Evolutionary conservation across 176 grass and related monocot genomes (phyloP).

Genomic region (Leersia perrieri): DNA sequence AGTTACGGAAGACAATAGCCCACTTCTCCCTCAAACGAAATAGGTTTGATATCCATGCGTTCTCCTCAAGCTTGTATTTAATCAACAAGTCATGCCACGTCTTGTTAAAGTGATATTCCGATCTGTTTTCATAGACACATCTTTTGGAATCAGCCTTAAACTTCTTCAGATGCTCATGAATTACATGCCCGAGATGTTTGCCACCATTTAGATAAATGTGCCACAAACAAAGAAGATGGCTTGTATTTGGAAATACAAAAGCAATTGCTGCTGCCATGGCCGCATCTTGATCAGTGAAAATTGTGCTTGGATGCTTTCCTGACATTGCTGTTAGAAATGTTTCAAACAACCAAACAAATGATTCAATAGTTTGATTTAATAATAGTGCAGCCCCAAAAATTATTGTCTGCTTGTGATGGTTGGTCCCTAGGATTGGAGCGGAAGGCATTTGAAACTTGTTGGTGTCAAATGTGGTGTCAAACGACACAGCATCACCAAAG

Average conservation of each 20-base stretch:
- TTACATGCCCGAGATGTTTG: neutral
- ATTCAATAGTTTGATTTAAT: slow-evolving; percentile 22
- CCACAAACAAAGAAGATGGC: slow-evolving; percentile 38
- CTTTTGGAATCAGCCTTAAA: neutral
- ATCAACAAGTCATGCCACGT: neutral
- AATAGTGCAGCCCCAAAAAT: too few relatives aligned
- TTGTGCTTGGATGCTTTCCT: neutral
- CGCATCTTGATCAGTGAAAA: slow-evolving; percentile 14
- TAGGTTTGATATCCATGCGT: neutral
- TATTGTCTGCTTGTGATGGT: slow-evolving; percentile 33
- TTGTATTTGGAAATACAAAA: slow-evolving; percentile 30
- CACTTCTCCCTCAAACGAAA: neutral
- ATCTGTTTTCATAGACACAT: neutral
- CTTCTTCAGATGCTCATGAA: neutral
- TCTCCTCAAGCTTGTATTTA: neutral
- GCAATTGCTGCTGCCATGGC: neutral
- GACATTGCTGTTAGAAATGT: neutral
- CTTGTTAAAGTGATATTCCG: neutral
- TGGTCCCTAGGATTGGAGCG: too few relatives aligned
- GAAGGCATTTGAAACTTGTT: neutral
- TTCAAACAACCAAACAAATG: neutral
- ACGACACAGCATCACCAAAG: neutral
- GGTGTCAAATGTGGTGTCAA: neutral
- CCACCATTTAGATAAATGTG: slow-evolving; percentile 39
- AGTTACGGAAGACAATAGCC: neutral